Evolutionary conservation across 306 rosid species (phyloP), one percentile per base, ranked within the genome.

Genomic region (Vigna mungo): DNA sequence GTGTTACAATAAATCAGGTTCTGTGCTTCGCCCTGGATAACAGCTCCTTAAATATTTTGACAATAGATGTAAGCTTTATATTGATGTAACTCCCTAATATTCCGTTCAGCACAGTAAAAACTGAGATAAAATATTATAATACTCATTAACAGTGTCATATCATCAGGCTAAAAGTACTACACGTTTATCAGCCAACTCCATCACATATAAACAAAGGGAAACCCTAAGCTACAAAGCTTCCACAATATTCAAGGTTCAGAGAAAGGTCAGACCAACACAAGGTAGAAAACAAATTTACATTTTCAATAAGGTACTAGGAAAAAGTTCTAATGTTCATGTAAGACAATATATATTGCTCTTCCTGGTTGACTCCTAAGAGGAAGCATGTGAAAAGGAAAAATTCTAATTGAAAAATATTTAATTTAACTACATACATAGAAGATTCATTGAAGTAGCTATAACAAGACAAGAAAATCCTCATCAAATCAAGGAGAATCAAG

Each of bases 401-500:
- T 62, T 30, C 46, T 62, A 48, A 16, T 7, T 36, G 58, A 47
- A 23, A 75, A 75, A 46, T 16, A 71, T 55, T 80, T 47, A 5
- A 60, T 60, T 6, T 30, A 30, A 30, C 30, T 72, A 56, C 53
- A 67, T 56, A 49, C 16, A 30, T 17, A 71, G 44, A 84, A 72
- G 15, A 66, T 49, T 55, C 25, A 65, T 34, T 41, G 52, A 62
- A 41, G 13, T 13, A 41, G 27, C 18, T 44, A 81, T 25, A 71
- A 41, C 27, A 59, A 81, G 69, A 59, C 41, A 53, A 13, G 25
- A 63, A 43, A 25, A 58, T 34, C 72, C 36, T 64, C 46, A 63
- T 76, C 44, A 72, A 51, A 68, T 64, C 41, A 64, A 44, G 66
- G 20, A 65, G 51, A 64, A 79, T 43, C 80, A 76, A 71, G 25